phyloP scores from a whole-genome alignment of 805 yeast species.

The Kazachstania psychrophila region DNA sequence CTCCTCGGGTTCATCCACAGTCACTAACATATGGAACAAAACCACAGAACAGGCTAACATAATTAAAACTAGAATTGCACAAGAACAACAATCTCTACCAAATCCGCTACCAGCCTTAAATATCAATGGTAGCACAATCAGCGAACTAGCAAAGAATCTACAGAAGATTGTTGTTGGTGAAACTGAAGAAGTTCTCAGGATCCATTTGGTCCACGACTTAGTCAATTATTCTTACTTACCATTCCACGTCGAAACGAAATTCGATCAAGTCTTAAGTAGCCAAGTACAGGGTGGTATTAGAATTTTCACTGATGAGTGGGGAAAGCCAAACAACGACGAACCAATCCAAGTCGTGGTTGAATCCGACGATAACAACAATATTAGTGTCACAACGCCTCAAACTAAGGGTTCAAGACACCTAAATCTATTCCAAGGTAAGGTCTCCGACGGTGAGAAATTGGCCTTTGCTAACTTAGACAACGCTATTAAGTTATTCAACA shows the following conservation, averaged over 20 bases:
- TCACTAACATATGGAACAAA: slow-evolving; percentile 55
- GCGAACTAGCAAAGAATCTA: slow-evolving; percentile 28
- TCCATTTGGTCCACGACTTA: slow-evolving; percentile 61
- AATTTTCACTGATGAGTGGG: slow-evolving; percentile 47
- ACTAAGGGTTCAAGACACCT: slow-evolving; percentile 35
- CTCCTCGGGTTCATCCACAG: slow-evolving; percentile 55
- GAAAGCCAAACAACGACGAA: slow-evolving; percentile 25
- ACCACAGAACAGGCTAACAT: slow-evolving; percentile 42
- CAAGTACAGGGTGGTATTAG: slow-evolving; percentile 75
- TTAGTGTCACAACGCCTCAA: background rate
- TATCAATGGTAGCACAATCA: slow-evolving; percentile 17
- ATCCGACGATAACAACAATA: background rate
- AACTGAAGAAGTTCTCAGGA: slow-evolving; percentile 47
- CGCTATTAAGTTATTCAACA: slow-evolving; percentile 40
- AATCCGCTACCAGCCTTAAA: slow-evolving; percentile 22
- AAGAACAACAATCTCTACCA: slow-evolving; percentile 26
- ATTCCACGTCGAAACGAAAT: slow-evolving; percentile 39
- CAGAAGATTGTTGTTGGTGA: slow-evolving; percentile 30
- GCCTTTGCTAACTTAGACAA: slow-evolving; percentile 80
- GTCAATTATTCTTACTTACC: slow-evolving; percentile 39
- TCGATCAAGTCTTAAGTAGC: slow-evolving; percentile 49
- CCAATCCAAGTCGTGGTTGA: background rate
- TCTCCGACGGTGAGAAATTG: slow-evolving; percentile 78
- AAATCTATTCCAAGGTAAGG: slow-evolving; percentile 65
- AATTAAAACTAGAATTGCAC: slow-evolving; percentile 31